These are phyloP conservation scores for Amphicarpaea edgeworthii DNA, from an alignment of 306 rosid genomes.

Conservation along the genomic window DNA sequence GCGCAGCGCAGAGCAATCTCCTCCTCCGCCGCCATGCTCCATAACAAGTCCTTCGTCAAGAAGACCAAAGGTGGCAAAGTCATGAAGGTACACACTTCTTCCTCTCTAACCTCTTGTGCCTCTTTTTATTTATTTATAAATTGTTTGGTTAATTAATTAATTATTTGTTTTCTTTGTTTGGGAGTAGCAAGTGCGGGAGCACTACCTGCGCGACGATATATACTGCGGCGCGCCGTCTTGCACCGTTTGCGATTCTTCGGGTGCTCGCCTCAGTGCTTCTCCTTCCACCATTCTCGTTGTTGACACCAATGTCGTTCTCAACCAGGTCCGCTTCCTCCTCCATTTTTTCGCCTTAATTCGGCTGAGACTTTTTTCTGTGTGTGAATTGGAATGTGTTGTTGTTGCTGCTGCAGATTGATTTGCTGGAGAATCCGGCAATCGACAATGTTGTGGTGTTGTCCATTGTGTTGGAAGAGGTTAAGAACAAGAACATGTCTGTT, in stretches of 20 bases:
- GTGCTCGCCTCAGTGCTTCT: slow-evolving; percentile 68
- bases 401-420: slow-evolving; percentile 74
- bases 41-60: slow-evolving; percentile 83
- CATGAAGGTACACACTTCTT: slow-evolving; percentile 59
- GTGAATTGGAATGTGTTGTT: slow-evolving; percentile 6
- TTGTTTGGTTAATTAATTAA: not conserved
- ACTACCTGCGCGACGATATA: slow-evolving; percentile 88
- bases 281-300: slow-evolving; percentile 77
- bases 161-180: not conserved
- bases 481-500: slow-evolving; percentile 77
- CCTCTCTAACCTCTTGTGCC: slow-evolving; percentile 22
- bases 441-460: slow-evolving; percentile 88
- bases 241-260: slow-evolving; percentile 61
- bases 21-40: slow-evolving; percentile 62
- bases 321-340: slow-evolving; percentile 57
- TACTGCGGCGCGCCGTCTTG: slow-evolving; percentile 86
- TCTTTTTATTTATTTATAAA: not conserved
- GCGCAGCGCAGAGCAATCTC: not conserved
- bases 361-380: not conserved
- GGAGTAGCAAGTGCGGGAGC: slow-evolving; percentile 85
- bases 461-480: slow-evolving; percentile 86
- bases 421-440: slow-evolving; percentile 88
- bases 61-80: slow-evolving; percentile 83
- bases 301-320: slow-evolving; percentile 94
- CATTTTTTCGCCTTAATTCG: not conserved